These are phyloP conservation scores for Xylaria acuta DNA, from an alignment of 495 filamentous ascomycete genomes.

Conservation along the genomic window DNA sequence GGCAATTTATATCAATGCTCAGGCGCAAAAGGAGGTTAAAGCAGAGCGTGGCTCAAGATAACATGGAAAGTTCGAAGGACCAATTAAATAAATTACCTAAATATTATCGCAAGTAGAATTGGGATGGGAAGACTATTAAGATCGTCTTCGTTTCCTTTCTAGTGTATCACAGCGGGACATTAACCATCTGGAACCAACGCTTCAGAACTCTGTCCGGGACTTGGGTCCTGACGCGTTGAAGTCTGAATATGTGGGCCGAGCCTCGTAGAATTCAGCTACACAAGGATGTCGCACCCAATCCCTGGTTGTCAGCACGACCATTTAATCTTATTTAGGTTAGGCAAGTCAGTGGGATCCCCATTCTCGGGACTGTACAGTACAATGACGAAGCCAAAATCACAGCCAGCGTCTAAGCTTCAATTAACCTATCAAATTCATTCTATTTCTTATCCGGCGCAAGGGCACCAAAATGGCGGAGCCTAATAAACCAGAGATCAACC, in stretches of 20 bases:
- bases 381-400: background rate
- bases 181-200: background rate
- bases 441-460: background rate
- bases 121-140: background rate
- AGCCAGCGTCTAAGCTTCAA: background rate
- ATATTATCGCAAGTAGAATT: background rate
- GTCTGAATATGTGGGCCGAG: background rate
- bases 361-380: no score
- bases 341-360: background rate
- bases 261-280: background rate
- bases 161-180: background rate
- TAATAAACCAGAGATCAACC: background rate
- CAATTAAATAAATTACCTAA: background rate
- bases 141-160: background rate
- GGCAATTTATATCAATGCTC: conserved; percentile 53
- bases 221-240: background rate
- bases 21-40: conserved; percentile 45
- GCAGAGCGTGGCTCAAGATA: conserved; percentile 42
- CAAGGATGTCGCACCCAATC: background rate
- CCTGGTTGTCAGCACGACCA: conserved; percentile 1
- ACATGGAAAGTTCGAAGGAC: background rate
- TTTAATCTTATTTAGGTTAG: background rate
- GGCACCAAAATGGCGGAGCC: conserved; percentile 1
- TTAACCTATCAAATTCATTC: background rate
- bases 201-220: background rate